phyloP scores from a whole-genome alignment of 768 basidiomycete genomes.

The Suillus occidentalis region DNA sequence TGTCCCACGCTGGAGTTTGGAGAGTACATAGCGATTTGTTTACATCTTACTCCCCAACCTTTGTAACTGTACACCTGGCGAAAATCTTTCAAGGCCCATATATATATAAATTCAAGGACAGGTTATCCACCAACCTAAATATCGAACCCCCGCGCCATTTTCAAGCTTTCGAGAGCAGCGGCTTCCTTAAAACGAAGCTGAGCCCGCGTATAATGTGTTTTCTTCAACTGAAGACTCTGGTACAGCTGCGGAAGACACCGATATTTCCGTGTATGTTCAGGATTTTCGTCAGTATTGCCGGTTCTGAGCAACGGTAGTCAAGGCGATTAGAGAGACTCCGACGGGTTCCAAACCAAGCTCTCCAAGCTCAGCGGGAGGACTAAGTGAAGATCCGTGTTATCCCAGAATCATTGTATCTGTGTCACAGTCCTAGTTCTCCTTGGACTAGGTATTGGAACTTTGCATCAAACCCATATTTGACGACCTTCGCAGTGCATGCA shows the following conservation, averaged over 20 bases:
- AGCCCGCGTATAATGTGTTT: slow-evolving; percentile 81
- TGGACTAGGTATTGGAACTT: slow-evolving; percentile 15
- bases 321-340: slow-evolving; percentile 65
- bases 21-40: not conserved
- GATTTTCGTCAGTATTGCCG: slow-evolving; percentile 73
- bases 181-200: slow-evolving; percentile 78
- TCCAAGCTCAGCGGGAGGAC: slow-evolving; percentile 21
- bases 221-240: slow-evolving; percentile 65
- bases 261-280: slow-evolving; percentile 76
- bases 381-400: slow-evolving; percentile 11
- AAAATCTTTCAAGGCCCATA: slow-evolving; percentile 66
- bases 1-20: not conserved
- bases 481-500: slow-evolving; percentile 37
- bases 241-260: slow-evolving; percentile 69
- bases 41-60: slow-evolving; percentile 27
- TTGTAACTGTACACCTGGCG: slow-evolving; percentile 78
- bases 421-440: slow-evolving; percentile 19
- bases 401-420: slow-evolving; percentile 9
- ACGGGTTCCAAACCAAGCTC: slow-evolving; percentile 62
- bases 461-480: slow-evolving; percentile 38
- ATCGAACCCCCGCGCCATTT: slow-evolving; percentile 73
- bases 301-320: slow-evolving; percentile 61
- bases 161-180: slow-evolving; percentile 49
- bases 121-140: slow-evolving; percentile 71
- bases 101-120: slow-evolving; percentile 77